Evolutionary conservation across 1,139 yeast genomes (phyloP), one percentile per base, ranked within the genome.

Genomic region (Scheffersomyces illinoinensis): DNA sequence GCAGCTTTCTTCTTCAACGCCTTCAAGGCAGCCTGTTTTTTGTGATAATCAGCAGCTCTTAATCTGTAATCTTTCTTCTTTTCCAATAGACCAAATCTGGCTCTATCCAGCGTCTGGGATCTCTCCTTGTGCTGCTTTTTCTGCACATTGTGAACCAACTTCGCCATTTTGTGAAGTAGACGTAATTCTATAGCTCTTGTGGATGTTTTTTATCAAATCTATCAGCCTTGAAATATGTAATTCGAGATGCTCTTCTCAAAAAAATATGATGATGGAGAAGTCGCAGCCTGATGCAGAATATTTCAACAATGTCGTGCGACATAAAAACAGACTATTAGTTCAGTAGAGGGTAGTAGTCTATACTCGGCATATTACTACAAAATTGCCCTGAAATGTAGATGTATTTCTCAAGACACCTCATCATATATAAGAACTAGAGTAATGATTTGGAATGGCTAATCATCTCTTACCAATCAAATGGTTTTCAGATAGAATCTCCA

Each of bases 111-210:
- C 2, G 93, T 89, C 75, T 95, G 99, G 10, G 97, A 85, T 69
- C 99, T 86, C 77, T 95, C 99, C 64, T 93, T 81, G 69, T 95
- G 99, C 80, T 95, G 98, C 70, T 92, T 95, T 79, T 95, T 95
- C 75, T 95, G 98, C 46, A 93, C 88, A 71, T 91, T 90, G 74
- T 93, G 98, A 20, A 90, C 95, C 54, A 90, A 76, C 63, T 88
- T 89, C 50, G 90, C 91, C 97, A 91, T 91, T 39, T 53, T 73
- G 58, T 26, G 7, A 12, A 20, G 21, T 20, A 4, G 18, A 20
- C 7, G 23, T 47, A 5, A 18, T 19, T 6, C 23, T 47, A 19
- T 24, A 3, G 6, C 2, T 24, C 6, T 24, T 5, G 33, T 24
- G 33, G 43, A 33, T 33, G 5, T 33, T 33, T 7, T 7, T 12